Evolutionary conservation across 768 basidiomycete genomes (phyloP).

Genomic region (Leccinum ochraceum): DNA sequence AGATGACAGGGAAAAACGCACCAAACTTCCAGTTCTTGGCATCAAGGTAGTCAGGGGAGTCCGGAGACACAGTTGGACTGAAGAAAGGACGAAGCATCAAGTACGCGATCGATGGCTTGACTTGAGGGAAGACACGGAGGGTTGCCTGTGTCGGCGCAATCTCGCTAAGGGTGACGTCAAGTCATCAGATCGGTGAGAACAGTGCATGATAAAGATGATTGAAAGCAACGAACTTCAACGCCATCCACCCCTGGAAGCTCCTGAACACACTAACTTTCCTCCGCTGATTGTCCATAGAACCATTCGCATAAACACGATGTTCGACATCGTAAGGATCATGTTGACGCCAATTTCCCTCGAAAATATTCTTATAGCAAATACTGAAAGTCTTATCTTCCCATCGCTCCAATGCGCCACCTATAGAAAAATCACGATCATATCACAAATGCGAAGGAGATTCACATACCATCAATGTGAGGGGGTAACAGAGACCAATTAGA

Average conservation of each 20-base stretch:
- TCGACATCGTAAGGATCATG: slow-evolving; percentile 53
- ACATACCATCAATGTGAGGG: slow-evolving; percentile 53
- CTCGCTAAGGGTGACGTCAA: slow-evolving; percentile 39
- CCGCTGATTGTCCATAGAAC: slow-evolving; percentile 27
- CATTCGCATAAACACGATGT: slow-evolving; percentile 59
- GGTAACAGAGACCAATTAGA: slow-evolving; percentile 52
- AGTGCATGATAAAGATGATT: not conserved
- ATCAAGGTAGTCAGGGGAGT: slow-evolving; percentile 44
- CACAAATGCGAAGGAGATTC: slow-evolving; percentile 21
- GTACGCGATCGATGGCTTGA: slow-evolving; percentile 60
- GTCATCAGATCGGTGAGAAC: not conserved
- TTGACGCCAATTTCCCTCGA: slow-evolving; percentile 58
- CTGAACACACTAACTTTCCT: slow-evolving; percentile 57
- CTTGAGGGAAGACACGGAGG: slow-evolving; percentile 62
- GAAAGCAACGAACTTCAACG: slow-evolving; percentile 50
- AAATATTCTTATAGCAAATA: slow-evolving; percentile 59
- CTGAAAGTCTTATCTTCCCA: slow-evolving; percentile 66
- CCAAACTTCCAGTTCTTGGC: slow-evolving; percentile 58
- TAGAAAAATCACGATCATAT: not conserved
- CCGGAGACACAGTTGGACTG: slow-evolving; percentile 43
- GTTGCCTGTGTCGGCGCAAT: slow-evolving; percentile 56
- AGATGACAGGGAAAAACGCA: slow-evolving; percentile 16
- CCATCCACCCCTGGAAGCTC: slow-evolving; percentile 76
- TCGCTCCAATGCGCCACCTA: slow-evolving; percentile 73
- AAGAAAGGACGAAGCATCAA: slow-evolving; percentile 56